Conservation (phyloP, 345 rosid genomes). For the Hypericum androsaemum region DNA sequence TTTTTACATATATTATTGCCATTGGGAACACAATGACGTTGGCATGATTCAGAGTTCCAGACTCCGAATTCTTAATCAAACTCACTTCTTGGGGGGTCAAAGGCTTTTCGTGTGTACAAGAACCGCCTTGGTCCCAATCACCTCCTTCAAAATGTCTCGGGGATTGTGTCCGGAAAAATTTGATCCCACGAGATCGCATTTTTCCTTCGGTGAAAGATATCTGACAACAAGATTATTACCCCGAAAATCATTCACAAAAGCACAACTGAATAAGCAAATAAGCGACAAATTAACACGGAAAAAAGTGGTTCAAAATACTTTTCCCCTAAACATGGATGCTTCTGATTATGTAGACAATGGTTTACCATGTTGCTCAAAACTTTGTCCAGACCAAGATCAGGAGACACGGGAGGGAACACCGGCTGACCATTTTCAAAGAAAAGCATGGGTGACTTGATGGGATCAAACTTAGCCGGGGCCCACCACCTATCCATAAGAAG, state of each 20-base stretch:
- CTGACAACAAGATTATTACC: slow-evolving; percentile 19
- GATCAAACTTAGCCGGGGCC: slow-evolving; percentile 92
- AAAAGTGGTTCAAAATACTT: no score
- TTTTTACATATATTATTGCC: not conserved
- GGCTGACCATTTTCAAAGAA: slow-evolving; percentile 71
- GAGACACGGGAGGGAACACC: slow-evolving; percentile 55
- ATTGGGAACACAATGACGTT: not conserved
- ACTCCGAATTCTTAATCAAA: slow-evolving; percentile 3
- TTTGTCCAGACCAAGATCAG: slow-evolving; percentile 58
- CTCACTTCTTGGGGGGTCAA: slow-evolving; percentile 51
- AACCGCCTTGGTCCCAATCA: slow-evolving; percentile 96
- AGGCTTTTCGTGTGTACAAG: slow-evolving; percentile 53
- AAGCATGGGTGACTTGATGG: slow-evolving; percentile 76
- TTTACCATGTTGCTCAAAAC: slow-evolving; percentile 66
- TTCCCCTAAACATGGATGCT: no score
- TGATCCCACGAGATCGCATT: slow-evolving; percentile 33
- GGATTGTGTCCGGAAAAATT: slow-evolving; percentile 68
- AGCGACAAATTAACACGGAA: no score
- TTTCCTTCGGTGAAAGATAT: slow-evolving; percentile 35
- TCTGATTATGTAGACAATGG: no score
- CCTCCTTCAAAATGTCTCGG: slow-evolving; percentile 99
- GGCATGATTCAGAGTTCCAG: not conserved
- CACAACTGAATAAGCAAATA: not conserved
- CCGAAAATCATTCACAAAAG: not conserved
- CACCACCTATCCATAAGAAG: slow-evolving; percentile 58